A percentile compares a stretch with the other conserved stretches of the same genome.
phyloP scores from a whole-genome alignment of 306 rosid species.

The Argentina anserina region DNA sequence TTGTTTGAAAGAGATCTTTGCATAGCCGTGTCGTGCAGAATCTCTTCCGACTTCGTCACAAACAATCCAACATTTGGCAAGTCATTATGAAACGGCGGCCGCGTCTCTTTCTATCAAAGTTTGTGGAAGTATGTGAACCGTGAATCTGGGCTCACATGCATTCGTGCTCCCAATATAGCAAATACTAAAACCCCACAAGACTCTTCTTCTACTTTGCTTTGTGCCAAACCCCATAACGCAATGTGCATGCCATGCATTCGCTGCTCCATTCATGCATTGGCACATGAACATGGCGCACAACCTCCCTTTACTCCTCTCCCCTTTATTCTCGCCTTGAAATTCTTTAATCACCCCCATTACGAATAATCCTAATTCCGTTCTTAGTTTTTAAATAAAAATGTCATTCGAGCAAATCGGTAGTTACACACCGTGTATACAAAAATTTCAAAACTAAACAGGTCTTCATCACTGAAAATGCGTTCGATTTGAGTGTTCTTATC shows the following conservation, averaged over 20 bases:
- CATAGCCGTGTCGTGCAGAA: background rate
- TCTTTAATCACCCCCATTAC: background rate
- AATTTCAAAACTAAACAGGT: too few relatives aligned
- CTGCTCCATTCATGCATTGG: background rate
- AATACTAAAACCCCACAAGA: background rate
- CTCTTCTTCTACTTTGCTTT: background rate
- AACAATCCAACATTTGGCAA: too few relatives aligned
- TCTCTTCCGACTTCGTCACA: background rate
- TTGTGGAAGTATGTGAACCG: background rate
- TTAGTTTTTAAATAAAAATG: too few relatives aligned
- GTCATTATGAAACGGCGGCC: background rate
- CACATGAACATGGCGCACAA: background rate
- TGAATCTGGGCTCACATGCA: background rate
- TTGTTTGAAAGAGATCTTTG: background rate
- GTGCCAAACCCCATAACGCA: background rate
- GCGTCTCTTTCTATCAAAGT: background rate
- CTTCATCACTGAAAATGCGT: background rate
- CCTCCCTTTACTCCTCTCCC: background rate
- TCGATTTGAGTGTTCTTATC: background rate
- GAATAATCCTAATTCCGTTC: background rate
- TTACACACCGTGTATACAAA: too few relatives aligned
- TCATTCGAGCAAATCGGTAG: background rate
- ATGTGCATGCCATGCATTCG: background rate
- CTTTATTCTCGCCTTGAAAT: background rate
- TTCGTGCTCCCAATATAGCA: background rate